Base-by-base conservation (phyloP, 2,329 filamentous ascomycete species). In the Lecanicillium sp. region DNA sequence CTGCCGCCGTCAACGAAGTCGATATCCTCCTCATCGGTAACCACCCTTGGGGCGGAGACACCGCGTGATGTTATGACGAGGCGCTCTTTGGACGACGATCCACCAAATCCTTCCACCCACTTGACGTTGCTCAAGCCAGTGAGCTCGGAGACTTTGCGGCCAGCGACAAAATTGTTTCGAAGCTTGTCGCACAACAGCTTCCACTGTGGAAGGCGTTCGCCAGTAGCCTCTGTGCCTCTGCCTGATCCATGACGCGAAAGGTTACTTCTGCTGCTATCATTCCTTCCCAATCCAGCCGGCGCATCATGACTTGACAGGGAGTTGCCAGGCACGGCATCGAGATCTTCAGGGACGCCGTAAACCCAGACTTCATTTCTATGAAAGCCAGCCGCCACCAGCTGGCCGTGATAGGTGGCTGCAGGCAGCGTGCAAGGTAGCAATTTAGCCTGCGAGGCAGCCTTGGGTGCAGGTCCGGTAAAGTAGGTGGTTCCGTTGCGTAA, bases 1-100 rank as follows among this genome's bases (percentile, higher is more conserved):
- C 85, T 74, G 12, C 85, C 85, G 6, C 85, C 84, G 51, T 90
- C 86, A n/a, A 86, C 73, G 46, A 86, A 85, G 51, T 84, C 76
- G 37, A 82, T 73, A 33, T 77, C 79, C 47, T 87, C 84, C 46
- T 87, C 80, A 40, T 86, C 81, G 3, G 77, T 71, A 30, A 75
- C 62, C 7, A 68, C 63, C 42, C 75, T 70, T 1, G 71, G 65
- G 1, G 72, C 71, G 18, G 77, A 69, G 14, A 86, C 77, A 22
- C 84, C 85, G 17, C 80, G 78, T 5, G 85, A 84, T 29, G 83
- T 80, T 22, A 84, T 72, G n/a, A 88, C 68, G 17, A 92, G 64
- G 32, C 71, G 69, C 51, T 79, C 75, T 41, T 70, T 65, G 33
- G 66, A 50, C 11, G 65, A 67, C 3, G 65, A 66, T 30, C 59